A percentile compares a stretch with the other conserved stretches of the same genome.
Conservation (phyloP, 352 stramenopile genomes). For the Phytopythium aichiense region DNA sequence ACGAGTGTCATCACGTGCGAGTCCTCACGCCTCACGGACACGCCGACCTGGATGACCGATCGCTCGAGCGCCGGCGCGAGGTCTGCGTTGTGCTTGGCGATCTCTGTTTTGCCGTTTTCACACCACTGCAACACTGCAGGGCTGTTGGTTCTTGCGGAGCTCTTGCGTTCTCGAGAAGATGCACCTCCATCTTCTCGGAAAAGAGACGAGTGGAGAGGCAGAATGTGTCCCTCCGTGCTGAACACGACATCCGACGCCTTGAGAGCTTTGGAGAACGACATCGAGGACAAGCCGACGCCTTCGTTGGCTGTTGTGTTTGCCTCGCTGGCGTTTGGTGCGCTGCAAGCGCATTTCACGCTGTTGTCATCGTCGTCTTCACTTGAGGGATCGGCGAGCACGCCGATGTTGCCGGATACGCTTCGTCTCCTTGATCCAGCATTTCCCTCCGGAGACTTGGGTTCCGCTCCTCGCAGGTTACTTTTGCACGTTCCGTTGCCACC, state of each 20-base stretch:
- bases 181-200: slow-evolving; percentile 21
- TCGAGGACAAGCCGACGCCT: not conserved
- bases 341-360: not conserved
- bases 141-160: slow-evolving; percentile 4
- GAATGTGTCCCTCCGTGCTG: slow-evolving; percentile 78
- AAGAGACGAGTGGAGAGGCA: slow-evolving; percentile 56
- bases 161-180: not conserved
- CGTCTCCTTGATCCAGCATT: not conserved
- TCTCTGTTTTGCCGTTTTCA: slow-evolving; percentile 48
- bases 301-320: not conserved
- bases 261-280: slow-evolving; percentile 18
- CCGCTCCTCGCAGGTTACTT: not conserved
- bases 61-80: slow-evolving; percentile 17
- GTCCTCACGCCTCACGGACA: slow-evolving; percentile 58
- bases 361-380: not conserved
- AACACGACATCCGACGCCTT: slow-evolving; percentile 76
- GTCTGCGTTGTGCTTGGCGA: slow-evolving; percentile 34
- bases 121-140: slow-evolving; percentile 21
- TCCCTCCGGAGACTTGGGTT: not conserved
- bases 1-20: slow-evolving; percentile 64
- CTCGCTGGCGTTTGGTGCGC: slow-evolving; percentile 8
- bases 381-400: not conserved
- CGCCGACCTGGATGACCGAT: slow-evolving; percentile 34
- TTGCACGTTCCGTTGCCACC: not conserved
- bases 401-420: not conserved